Evolutionary conservation across 257 asterid species (phyloP).

Genomic region (Linaria vulgaris): DNA sequence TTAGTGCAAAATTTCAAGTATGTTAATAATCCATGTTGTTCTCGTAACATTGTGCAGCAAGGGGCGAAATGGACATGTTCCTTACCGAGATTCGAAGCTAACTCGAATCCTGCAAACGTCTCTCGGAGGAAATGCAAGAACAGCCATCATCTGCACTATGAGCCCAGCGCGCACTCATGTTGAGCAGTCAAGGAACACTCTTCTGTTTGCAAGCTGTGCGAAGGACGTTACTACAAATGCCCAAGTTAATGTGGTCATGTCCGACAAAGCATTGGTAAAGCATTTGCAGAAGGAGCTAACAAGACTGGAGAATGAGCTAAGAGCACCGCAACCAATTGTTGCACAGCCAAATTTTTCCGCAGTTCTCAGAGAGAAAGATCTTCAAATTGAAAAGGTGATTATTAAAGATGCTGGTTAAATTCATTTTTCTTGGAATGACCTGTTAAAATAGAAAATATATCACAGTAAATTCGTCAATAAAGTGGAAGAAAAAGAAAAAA

Average conservation of each 20-base stretch:
- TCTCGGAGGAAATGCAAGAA: conserved; percentile 84
- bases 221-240: conserved; percentile 90
- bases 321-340: conserved; percentile 46
- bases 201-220: conserved; percentile 94
- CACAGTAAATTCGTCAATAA: no score
- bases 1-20: not conserved
- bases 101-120: conserved; percentile 90
- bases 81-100: conserved; percentile 92
- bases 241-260: conserved; percentile 80
- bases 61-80: conserved; percentile 78
- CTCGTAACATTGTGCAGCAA: conserved; percentile 53
- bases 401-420: conserved; percentile 8
- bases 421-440: not conserved
- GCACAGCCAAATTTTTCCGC: conserved; percentile 46
- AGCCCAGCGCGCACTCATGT: conserved; percentile 89
- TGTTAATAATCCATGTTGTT: conserved; percentile 10
- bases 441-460: not conserved
- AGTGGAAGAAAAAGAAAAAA: no score
- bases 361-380: conserved; percentile 65
- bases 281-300: conserved; percentile 75
- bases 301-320: conserved; percentile 70
- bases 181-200: conserved; percentile 97
- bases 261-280: conserved; percentile 86
- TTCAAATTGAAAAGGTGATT: conserved; percentile 72
- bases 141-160: conserved; percentile 91